Evolutionary conservation across 345 rosid genomes (phyloP).

Genomic region (Rhodomyrtus tomentosa): DNA sequence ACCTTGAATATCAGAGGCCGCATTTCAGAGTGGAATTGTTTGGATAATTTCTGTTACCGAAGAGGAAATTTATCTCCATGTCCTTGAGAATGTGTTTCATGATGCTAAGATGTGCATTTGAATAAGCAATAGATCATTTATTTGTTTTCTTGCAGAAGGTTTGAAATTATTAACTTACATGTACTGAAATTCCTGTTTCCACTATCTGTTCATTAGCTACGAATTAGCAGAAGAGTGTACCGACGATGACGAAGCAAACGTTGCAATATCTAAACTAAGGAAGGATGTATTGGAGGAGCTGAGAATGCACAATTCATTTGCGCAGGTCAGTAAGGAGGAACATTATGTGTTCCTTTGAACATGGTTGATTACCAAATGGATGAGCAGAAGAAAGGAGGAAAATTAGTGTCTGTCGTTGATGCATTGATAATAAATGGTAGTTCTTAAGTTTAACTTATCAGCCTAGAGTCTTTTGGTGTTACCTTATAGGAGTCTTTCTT

Average conservation of each 20-base stretch:
- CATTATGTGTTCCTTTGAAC: not conserved
- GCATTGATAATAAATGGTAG: not conserved
- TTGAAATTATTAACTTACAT: not conserved
- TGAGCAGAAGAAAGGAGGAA: not conserved
- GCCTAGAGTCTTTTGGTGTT: not conserved
- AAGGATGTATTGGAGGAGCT: constrained; percentile 59
- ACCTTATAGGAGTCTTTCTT: not conserved
- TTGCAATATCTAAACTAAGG: constrained; percentile 59
- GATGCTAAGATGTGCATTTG: not conserved
- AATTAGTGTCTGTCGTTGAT: not conserved
- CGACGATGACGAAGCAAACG: constrained; percentile 88
- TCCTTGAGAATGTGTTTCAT: not conserved
- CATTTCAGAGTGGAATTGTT: not conserved
- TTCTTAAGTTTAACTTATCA: not conserved
- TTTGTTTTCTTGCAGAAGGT: not conserved
- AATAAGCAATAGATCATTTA: not conserved
- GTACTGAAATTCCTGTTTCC: constrained; percentile 1
- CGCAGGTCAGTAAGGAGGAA: constrained; percentile 26
- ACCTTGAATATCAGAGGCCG: not conserved
- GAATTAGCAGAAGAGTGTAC: constrained; percentile 87
- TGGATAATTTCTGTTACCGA: not conserved
- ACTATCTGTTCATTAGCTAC: constrained; percentile 33
- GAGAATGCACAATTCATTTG: constrained; percentile 68
- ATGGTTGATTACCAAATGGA: not conserved
- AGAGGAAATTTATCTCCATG: not conserved